These are phyloP conservation scores for Monosporozyma aquatica DNA, from an alignment of 805 yeast genomes.

Conservation along the genomic window DNA sequence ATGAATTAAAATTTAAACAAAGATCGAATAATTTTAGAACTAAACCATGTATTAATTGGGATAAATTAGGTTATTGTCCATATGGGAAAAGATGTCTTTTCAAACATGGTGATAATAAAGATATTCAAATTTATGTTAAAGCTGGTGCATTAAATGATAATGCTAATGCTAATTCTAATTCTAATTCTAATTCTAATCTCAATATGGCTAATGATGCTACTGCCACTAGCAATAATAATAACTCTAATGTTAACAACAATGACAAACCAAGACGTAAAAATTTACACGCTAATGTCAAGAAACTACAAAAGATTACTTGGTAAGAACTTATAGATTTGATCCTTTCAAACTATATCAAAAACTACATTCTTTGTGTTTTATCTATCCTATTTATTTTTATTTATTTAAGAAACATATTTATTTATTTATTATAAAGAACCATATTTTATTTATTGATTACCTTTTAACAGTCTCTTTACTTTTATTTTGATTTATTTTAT, in stretches of 20 bases:
- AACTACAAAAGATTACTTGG: constrained; percentile 28
- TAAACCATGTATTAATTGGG: constrained; percentile 85
- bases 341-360: not conserved
- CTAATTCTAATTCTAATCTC: too few relatives aligned
- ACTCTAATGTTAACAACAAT: not conserved
- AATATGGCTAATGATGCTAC: not conserved
- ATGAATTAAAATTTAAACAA: constrained; percentile 63
- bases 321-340: too few relatives aligned
- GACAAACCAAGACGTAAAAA: constrained; percentile 14
- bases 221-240: not conserved
- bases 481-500: not conserved
- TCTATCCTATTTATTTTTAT: not conserved
- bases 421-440: constrained; percentile 6
- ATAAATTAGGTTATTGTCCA: constrained; percentile 69
- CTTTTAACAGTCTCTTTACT: too few relatives aligned
- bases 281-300: constrained; percentile 25
- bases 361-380: not conserved
- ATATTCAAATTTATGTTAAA: constrained; percentile 23
- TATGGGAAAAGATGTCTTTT: constrained; percentile 90
- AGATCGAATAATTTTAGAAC: constrained; percentile 76
- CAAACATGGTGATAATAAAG: constrained; percentile 53
- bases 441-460: too few relatives aligned
- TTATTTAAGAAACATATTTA: not conserved
- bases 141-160: constrained; percentile 14
- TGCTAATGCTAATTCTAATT: not conserved